Base-by-base conservation (phyloP, 1,139 yeast genomes). In the Sugiyamaella paludigena region DNA sequence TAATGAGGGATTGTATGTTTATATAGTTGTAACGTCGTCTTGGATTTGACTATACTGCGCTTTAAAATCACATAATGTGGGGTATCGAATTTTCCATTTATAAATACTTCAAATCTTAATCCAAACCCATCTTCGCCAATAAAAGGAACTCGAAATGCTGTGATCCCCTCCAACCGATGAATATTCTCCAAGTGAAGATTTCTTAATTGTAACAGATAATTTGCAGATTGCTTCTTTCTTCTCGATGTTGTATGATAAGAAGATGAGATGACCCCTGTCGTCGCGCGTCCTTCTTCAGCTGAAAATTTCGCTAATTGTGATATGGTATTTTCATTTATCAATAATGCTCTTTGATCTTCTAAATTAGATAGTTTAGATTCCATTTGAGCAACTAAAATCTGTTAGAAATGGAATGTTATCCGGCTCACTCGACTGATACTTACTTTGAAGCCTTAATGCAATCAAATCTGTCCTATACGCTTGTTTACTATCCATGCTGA, bases 1-100 rank as follows among this genome's bases (percentile, higher is more conserved):
- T 38, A 57, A 8, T 52, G 47, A 1, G 65, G 65, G 16, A 61
- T 43, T 0, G 63, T 61, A 36, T 59, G 63, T 13, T 54, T 55
- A 40, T 50, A 56, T 28, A 61, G 46, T 13, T 39, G 47, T 13
- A 57, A 45, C 10, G 39, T 36, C 12, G 46, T 49, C 12, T 51
- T 51, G 24, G 47, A 48, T 15, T 51, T 52, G 32, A 28, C 27
- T n/a, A 6, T 31, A 11, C 28, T 43, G n/a, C 37, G 26, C 9
- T 56, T 38, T 28, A 60, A 45, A 24, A 61, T 55, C 27, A 60
- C 40, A 48, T 58, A 59, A 40, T 55, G 61, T 11, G 64, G 64
- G 2, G 52, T 53, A 15, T 43, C 54, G 43, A 58, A 60, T 24
- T 48, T 31, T n/a, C 40, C 36, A 16, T 45, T 13, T 10, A 35